A percentile compares a stretch with the other conserved stretches of the same genome.
phyloP scores from a whole-genome alignment of 148 eudicot species.

The Rhododendron griersonianum region DNA sequence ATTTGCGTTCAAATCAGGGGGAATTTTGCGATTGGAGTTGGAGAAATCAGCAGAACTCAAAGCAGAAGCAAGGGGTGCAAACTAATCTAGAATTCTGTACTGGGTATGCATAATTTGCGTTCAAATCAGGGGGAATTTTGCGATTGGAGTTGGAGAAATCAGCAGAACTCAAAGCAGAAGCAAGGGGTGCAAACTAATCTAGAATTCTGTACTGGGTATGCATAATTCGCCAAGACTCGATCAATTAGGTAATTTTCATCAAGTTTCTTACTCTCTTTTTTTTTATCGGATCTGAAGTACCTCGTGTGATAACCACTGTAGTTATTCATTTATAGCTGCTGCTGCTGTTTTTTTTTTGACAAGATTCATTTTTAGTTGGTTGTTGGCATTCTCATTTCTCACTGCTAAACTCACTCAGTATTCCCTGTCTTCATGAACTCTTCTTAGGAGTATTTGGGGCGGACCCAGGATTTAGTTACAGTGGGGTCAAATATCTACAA shows the following conservation, averaged over 20 bases:
- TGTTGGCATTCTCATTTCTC: no score
- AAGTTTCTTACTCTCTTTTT: neutral
- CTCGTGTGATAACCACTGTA: neutral
- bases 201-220: neutral
- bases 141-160: neutral
- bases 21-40: neutral
- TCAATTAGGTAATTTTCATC: neutral
- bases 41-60: neutral
- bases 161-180: neutral
- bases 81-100: neutral
- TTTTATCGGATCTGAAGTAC: neutral
- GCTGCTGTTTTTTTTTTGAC: no score
- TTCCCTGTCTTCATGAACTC: no score
- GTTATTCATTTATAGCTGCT: neutral
- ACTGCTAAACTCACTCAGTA: no score
- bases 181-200: neutral
- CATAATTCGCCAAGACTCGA: neutral
- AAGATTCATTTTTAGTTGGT: no score
- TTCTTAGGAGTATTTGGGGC: no score
- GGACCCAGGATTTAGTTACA: no score
- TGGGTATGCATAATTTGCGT: neutral
- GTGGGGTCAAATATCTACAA: no score
- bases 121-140: neutral
- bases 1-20: neutral
- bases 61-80: neutral